A percentile compares a stretch with the other conserved stretches of the same genome.
phyloP scores from a whole-genome alignment of 768 basidiomycete genomes.

The Mrakia blollopis region DNA sequence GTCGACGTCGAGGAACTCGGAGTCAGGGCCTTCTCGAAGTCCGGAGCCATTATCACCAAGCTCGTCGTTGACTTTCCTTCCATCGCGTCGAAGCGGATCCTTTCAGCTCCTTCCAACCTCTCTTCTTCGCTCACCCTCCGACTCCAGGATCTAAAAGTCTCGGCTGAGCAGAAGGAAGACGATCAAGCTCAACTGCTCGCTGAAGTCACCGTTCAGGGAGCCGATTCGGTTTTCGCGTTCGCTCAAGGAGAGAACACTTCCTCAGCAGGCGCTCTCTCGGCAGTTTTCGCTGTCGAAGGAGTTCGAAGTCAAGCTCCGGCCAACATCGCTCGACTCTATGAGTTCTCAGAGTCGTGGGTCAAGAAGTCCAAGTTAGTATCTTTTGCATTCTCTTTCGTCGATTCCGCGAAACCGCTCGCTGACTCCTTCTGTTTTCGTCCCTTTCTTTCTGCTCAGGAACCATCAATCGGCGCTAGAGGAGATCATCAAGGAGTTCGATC shows the following conservation, averaged over 20 bases:
- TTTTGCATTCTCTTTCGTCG: neutral
- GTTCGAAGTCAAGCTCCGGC: slow-evolving; percentile 56
- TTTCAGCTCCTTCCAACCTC: neutral
- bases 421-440: neutral
- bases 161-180: slow-evolving; percentile 10
- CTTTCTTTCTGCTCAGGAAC: slow-evolving; percentile 30
- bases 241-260: neutral
- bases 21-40: neutral
- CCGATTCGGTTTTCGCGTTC: neutral
- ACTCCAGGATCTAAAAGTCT: neutral
- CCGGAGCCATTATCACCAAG: neutral
- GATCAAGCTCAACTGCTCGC: neutral
- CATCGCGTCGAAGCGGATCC: neutral
- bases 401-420: neutral
- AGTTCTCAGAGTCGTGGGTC: slow-evolving; percentile 76
- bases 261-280: neutral
- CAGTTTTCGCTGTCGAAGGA: slow-evolving; percentile 29
- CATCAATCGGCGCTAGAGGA: slow-evolving; percentile 63
- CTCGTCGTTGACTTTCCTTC: neutral
- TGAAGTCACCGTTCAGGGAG: neutral
- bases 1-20: slow-evolving; percentile 15
- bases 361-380: slow-evolving; percentile 60
- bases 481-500: slow-evolving; percentile 60
- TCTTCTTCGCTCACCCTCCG: neutral
- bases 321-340: slow-evolving; percentile 71